A percentile compares a stretch with the other conserved stretches of the same genome.
These are phyloP conservation scores for Metschnikowia amazonensis DNA, from an alignment of 805 yeast species.

Conservation along the genomic window DNA sequence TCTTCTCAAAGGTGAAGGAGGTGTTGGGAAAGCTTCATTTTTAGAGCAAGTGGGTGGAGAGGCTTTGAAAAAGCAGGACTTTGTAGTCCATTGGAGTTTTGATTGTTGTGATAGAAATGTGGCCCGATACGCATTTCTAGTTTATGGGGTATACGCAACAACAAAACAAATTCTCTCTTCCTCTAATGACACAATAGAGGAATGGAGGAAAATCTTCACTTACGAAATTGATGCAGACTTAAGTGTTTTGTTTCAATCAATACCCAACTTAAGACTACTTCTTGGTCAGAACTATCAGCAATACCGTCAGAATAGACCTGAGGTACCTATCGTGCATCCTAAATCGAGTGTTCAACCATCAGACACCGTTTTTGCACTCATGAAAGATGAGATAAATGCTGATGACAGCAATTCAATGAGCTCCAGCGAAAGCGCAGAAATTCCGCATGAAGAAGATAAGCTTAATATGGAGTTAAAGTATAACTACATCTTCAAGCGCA, in stretches of 20 bases:
- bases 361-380: not conserved
- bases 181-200: slow-evolving; percentile 29
- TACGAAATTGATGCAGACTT: slow-evolving; percentile 40
- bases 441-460: slow-evolving; percentile 18
- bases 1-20: slow-evolving; percentile 40
- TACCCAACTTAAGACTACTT: slow-evolving; percentile 44
- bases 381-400: slow-evolving; percentile 10
- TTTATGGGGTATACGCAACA: slow-evolving; percentile 36
- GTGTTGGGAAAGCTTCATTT: slow-evolving; percentile 45
- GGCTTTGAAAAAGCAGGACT: slow-evolving; percentile 29
- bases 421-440: not conserved
- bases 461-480: slow-evolving; percentile 37
- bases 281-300: slow-evolving; percentile 41
- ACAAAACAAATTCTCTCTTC: slow-evolving; percentile 41
- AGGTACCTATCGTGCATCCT: not conserved
- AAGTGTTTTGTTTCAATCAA: slow-evolving; percentile 34
- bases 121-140: slow-evolving; percentile 33
- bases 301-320: not conserved
- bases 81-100: slow-evolving; percentile 32
- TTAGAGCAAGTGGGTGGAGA: slow-evolving; percentile 35
- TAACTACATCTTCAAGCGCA: slow-evolving; percentile 39
- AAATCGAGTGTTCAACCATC: slow-evolving; percentile 2
- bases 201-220: slow-evolving; percentile 41
- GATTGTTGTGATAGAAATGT: slow-evolving; percentile 23
- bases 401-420: slow-evolving; percentile 3